Conservation (phyloP, 257 asterid genomes). For the Verbascum thapsus region DNA sequence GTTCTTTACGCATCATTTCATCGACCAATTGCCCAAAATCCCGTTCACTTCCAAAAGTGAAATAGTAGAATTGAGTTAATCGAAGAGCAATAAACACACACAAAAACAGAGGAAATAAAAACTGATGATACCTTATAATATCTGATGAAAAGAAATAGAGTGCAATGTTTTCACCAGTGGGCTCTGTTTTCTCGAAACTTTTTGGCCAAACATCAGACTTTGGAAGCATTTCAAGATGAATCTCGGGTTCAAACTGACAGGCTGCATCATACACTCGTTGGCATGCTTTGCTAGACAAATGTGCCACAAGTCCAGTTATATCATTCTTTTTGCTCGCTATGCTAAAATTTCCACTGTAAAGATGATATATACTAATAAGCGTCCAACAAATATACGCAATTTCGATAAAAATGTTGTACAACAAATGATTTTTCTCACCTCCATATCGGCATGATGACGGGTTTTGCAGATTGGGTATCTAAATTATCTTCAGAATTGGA, state of each 20-base stretch:
- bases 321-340: constrained; percentile 39
- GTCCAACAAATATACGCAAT: background rate
- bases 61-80: constrained; percentile 11
- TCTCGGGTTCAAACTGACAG: constrained; percentile 44
- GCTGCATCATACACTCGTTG: constrained; percentile 51
- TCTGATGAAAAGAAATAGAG: constrained; percentile 70
- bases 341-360: constrained; percentile 62
- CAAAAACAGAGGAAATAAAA: background rate
- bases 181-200: constrained; percentile 51
- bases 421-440: constrained; percentile 47
- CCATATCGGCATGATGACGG: constrained; percentile 60
- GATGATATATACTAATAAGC: constrained; percentile 19
- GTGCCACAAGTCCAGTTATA: constrained; percentile 53
- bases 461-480: constrained; percentile 36
- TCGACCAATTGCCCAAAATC: constrained; percentile 55
- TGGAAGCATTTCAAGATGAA: constrained; percentile 66
- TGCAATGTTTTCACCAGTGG: constrained; percentile 61
- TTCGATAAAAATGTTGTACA: constrained; percentile 12
- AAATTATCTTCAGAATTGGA: constrained; percentile 26
- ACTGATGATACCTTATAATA: constrained; percentile 42
- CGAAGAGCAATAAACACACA: background rate
- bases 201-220: constrained; percentile 69
- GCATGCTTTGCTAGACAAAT: constrained; percentile 58
- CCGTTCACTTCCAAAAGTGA: constrained; percentile 40
- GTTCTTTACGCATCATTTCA: constrained; percentile 51